These are phyloP conservation scores for Vaccinium darrowii DNA, from an alignment of 148 eudicot species.

Conservation along the genomic window DNA sequence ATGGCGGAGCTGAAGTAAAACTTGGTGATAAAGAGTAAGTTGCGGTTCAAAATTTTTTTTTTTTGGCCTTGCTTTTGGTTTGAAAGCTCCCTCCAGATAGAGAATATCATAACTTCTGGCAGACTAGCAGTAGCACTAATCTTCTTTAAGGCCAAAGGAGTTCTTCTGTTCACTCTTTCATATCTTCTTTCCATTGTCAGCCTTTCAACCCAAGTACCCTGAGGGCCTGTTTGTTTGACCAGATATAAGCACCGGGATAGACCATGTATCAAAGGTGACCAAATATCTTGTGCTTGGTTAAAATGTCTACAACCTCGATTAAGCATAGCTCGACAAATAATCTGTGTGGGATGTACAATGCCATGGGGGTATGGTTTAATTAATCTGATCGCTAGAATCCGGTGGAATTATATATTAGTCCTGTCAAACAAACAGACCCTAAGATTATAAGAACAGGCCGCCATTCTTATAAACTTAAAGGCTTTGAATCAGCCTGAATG, in stretches of 20 bases:
- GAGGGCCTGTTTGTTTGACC: background rate
- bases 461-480: background rate
- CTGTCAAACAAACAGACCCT: background rate
- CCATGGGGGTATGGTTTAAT: background rate
- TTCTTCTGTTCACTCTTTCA: background rate
- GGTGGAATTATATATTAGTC: background rate
- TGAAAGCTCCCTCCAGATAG: background rate
- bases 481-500: background rate
- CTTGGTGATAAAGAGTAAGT: conserved; percentile 81
- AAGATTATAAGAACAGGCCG: background rate
- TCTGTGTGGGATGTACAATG: background rate
- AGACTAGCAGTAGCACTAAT: background rate
- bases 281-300: background rate
- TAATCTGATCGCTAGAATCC: background rate
- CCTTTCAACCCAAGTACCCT: background rate
- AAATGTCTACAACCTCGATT: background rate
- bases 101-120: background rate
- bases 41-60: background rate
- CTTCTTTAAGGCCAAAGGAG: background rate
- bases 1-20: conserved; percentile 77
- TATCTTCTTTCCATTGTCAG: background rate
- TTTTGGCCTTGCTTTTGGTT: background rate
- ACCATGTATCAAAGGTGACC: background rate
- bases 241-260: background rate
- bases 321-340: background rate